Conservation (phyloP, 106 monocot species). For the Narthecium ossifragum region DNA sequence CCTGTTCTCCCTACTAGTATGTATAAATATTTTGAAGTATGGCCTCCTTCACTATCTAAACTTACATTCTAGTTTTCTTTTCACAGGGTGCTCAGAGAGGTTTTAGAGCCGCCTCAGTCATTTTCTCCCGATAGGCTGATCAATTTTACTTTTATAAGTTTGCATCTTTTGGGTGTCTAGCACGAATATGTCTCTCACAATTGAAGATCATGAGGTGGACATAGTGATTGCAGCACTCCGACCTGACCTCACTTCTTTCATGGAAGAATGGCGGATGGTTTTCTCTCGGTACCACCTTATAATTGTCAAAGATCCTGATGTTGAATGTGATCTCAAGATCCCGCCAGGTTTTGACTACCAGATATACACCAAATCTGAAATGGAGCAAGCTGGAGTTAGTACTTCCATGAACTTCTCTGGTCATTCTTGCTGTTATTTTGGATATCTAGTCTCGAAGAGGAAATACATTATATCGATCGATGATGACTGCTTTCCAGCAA, state of each 20-base stretch:
- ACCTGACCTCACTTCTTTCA: conserved; percentile 55
- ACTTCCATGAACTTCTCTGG: conserved; percentile 65
- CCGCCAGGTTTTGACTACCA: conserved; percentile 73
- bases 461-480: conserved; percentile 81
- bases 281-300: conserved; percentile 69
- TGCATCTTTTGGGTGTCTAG: neutral
- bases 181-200: conserved; percentile 47
- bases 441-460: conserved; percentile 76
- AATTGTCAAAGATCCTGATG: conserved; percentile 71
- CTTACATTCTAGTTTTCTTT: neutral
- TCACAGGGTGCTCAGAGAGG: conserved; percentile 82
- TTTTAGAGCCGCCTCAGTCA: conserved; percentile 23
- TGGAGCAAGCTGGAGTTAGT: conserved; percentile 30
- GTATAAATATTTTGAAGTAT: too few relatives aligned
- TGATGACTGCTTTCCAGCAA: conserved; percentile 63
- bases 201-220: conserved; percentile 59
- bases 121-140: neutral
- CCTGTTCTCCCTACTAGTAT: conserved; percentile 91
- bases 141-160: too few relatives aligned
- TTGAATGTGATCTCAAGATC: conserved; percentile 55
- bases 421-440: conserved; percentile 81
- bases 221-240: conserved; percentile 70
- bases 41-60: neutral
- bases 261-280: conserved; percentile 68
- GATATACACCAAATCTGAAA: conserved; percentile 68